A percentile compares a stretch with the other conserved stretches of the same genome.
Conservation (phyloP, 2,329 filamentous ascomycete species). For the Diaporthe citri region DNA sequence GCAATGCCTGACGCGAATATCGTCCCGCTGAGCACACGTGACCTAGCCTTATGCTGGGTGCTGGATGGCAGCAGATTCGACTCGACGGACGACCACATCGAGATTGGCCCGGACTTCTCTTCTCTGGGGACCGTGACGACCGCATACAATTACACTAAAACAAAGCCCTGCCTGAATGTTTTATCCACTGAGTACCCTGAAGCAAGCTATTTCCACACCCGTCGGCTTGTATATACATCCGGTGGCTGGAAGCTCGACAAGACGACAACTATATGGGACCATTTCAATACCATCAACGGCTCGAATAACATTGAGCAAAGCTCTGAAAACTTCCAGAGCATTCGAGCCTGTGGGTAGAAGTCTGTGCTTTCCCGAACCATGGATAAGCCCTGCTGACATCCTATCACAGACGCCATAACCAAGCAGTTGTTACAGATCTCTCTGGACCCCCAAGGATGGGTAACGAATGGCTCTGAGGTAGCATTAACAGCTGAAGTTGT, state of each 20-base stretch:
- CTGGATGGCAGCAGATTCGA: neutral
- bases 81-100: neutral
- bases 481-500: neutral
- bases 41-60: neutral
- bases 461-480: neutral
- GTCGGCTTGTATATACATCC: no score
- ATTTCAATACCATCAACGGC: neutral
- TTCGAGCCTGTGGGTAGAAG: neutral
- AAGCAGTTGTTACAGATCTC: neutral
- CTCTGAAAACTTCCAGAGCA: neutral
- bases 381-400: neutral
- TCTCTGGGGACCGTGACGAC: neutral
- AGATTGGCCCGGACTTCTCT: neutral
- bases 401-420: neutral
- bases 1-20: neutral
- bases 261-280: neutral
- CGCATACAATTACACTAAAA: neutral
- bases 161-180: neutral
- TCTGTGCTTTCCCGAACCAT: accelerated
- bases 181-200: no score
- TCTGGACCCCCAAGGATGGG: neutral
- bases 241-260: neutral
- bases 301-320: neutral
- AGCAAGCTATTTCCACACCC: no score
- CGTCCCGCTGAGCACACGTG: neutral